Conservation (phyloP, 176 grass and related monocot species). For the Raddia guianensis region DNA sequence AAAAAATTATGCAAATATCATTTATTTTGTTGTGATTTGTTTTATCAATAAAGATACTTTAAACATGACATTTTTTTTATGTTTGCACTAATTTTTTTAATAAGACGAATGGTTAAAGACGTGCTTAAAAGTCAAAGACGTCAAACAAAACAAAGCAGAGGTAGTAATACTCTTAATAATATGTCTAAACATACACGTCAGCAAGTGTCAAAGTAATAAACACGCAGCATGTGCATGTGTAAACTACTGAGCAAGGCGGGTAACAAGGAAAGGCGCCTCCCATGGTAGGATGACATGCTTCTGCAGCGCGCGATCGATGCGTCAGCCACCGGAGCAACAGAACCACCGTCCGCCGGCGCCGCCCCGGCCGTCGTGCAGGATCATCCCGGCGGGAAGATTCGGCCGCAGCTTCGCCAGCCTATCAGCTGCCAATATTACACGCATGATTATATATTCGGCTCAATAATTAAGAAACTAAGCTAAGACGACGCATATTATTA, state of each 20-base stretch:
- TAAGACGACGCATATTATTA: not conserved
- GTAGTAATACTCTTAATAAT: no score
- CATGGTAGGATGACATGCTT: not conserved
- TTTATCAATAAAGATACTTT: no score
- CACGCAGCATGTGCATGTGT: not conserved
- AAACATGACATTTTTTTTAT: no score
- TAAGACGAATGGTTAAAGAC: no score
- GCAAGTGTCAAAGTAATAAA: not conserved
- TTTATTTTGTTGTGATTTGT: no score
- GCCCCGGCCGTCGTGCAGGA: constrained; percentile 31
- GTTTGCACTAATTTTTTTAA: no score
- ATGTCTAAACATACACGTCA: not conserved
- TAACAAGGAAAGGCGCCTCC: not conserved
- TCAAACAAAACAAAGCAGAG: no score
- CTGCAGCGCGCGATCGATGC: not conserved
- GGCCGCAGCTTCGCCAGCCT: constrained; percentile 58
- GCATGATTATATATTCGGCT: not conserved
- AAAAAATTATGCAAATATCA: no score
- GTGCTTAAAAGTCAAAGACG: no score
- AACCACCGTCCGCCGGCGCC: constrained; percentile 27
- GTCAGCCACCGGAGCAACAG: constrained; percentile 68
- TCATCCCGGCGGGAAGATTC: constrained; percentile 40
- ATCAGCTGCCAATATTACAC: constrained; percentile 42
- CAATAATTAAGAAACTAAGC: not conserved
- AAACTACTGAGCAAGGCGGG: not conserved